Evolutionary conservation across 2,329 filamentous ascomycete species (phyloP), one percentile per base, ranked within the genome.

Genomic region (Cordyceps tenuipes): DNA sequence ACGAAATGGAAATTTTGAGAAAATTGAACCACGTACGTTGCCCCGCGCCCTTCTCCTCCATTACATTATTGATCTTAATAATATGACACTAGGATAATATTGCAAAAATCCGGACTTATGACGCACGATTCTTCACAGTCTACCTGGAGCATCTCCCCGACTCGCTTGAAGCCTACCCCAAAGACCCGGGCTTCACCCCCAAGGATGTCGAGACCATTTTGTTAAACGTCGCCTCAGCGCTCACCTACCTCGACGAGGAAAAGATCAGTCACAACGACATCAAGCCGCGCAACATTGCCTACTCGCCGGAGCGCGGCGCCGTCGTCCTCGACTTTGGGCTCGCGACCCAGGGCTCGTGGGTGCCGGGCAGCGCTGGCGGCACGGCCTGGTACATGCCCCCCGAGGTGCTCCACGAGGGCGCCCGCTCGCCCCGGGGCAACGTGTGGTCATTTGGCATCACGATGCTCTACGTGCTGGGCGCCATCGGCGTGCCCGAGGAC

Each of bases 261-360:
- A 29, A 41, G 2, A 44, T 65, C 29, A 21, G 47, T 17, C 63
- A 65, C 61, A 63, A 65, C 23, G 63, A 64, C 31, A 64, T 65
- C 41, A 65, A 62, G 47, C 62, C 64, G 5, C 23, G 19, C 31
- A 64, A 63, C 29, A 60, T 65, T 49, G 43, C 51, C 23, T 65
- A 64, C 50, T 50, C 57, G n/a, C 51, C 43, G 2, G 36, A 52
- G 21, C 63, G 59, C 7, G 55, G 64, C 10, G 50, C 61, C 7
- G 62, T 63, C 23, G 55, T 64, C n/a, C 58, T 63, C 36, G 61
- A 64, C 23, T 63, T 64, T 36, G 59, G 59, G 1, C 41, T 61
- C 29, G 62, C 61, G 19, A 55, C 47, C 34, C 2, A 5, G n/a
- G 67, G 65, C 43, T 72, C 72, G 49, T 68, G 71, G 7, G 69